Evolutionary conservation across 495 filamentous ascomycete genomes (phyloP), one percentile per base, ranked within the genome.

Genomic region (Tetracladium marchalianum): DNA sequence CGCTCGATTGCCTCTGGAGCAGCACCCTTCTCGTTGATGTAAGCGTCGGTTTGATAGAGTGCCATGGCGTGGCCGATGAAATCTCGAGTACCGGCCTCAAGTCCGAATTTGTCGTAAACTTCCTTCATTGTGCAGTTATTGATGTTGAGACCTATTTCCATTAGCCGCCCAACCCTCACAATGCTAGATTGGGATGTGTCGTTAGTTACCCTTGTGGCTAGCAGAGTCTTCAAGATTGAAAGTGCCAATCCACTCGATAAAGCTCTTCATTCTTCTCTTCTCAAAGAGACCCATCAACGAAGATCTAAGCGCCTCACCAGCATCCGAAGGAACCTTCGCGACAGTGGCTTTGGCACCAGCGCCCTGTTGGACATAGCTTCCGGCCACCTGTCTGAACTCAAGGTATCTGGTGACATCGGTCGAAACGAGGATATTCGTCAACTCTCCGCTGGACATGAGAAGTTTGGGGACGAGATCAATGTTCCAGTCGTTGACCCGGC

Each of bases 41-140:
- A 96, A 37, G 78, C 75, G 62, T 99, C 93, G 41, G 84, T 85
- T 27, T 79, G 77, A 75, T 87, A 96, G 34, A 99, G 76, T 45
- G 93, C 92, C 92, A 99, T 99, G 51, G 89, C 88, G 66, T 99
- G 92, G 40, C 92, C 92, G 60, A 95, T 80, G 62, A 99, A 99
- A 64, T 97, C 93, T 35, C 85, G 82, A 49, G 92, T 99, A 46
- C 79, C 76, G n/a, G 82, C 59, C 64, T 99, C 92, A 50, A 99
- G 79, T 43, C 88, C 81, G 59, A 93, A 99, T 62, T 96, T 95
- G 68, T 97, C 89, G 57, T 94, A 99, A 22, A 97, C 87, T 1
- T 97, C 90, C 70, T 82, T 87, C 87, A 96, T 95, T 22, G 87
- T 93, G 70, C 78, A 85, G 18, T 64, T 66, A 54, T 65, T 67